Base-by-base conservation (phyloP, 495 filamentous ascomycete genomes). In the Lophiotrema nucula region DNA sequence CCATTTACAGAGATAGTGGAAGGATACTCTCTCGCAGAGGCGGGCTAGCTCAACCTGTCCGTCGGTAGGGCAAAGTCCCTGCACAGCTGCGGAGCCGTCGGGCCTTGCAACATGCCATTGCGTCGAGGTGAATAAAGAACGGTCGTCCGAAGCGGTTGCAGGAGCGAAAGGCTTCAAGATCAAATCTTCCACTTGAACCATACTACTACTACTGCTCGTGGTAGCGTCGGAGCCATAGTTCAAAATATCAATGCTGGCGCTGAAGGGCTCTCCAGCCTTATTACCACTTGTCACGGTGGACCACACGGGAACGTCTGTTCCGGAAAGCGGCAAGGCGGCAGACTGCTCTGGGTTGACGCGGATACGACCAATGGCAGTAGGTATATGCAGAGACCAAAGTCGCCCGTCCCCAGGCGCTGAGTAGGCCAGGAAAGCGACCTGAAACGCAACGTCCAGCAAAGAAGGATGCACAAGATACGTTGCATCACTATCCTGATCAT, bases 191-290 rank as follows among this genome's bases (percentile, higher is more conserved):
- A 55, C 41, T 24, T 46, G 39, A 1, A 55, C 28, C 41, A 55
- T 46, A n/a, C n/a, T n/a, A n/a, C n/a, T n/a, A n/a, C n/a, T n/a
- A n/a, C n/a, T n/a, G n/a, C n/a, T n/a, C n/a, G n/a, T n/a, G 25
- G 18, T 23, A 19, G 23, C 13, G 13, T 22, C 16, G 21, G 1
- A 22, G 16, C 38, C 27, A 13, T 46, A 41, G 26, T n/a, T 46
- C 25, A 55, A 25, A 15, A 55, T 35, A 28, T 47, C 26, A 15
- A 55, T 46, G 25, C 38, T 52, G 23, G 48, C 48, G n/a, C n/a
- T 10, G 13, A 24, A 27, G n/a, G n/a, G 15, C 18, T 22, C 4
- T 12, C 28, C n/a, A n/a, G n/a, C n/a, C n/a, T n/a, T n/a, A n/a
- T n/a, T n/a, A n/a, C n/a, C n/a, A n/a, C n/a, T n/a, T n/a, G n/a